Evolutionary conservation across 495 filamentous ascomycete species (phyloP), one percentile per base, ranked within the genome.

Genomic region (Xylaria venustula): DNA sequence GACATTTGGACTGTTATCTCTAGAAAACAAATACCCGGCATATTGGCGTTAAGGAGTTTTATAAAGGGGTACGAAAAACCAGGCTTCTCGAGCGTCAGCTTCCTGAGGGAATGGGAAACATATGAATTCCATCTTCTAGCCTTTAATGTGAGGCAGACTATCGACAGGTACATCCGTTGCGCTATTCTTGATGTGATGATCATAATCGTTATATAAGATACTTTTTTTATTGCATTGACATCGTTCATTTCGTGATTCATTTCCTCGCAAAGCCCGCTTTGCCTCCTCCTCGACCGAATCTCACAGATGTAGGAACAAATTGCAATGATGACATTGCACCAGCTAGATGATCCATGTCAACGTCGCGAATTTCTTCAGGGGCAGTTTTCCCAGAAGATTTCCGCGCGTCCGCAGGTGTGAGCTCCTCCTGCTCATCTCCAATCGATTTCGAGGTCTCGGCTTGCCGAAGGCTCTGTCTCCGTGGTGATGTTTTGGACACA

Each of bases 291-390:
- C 86, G 76, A 12, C 89, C 89, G 64, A 91, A 90, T 19, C 84
- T 80, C 25, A 97, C 81, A 66, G 87, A 92, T 14, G 81, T 73
- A 17, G 93, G 93, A 7, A 96, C 85, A 69, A 97, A 92, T 48
- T 86, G 88, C 37, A 97, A 73, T 0, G 89, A 81, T 6, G 90
- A 89, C 91, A 97, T 93, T 4, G 90, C 90, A 26, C 80, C 81
- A n/a, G 86, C 79, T 11, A 97, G 75, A 54, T 87, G 83, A 20
- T 88, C 85, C 72, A 97, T 87, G 22, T 87, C 87, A 23, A 77
- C 76, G 61, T 89, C 86, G 9, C 73, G 72, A 40, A 42, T 50
- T 8, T 58, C 66, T 60, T 46, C 50, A 34, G 62, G 30, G 8
- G 42, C 9, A 36, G 64, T 17, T 19, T 62, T 54, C n/a, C 14